phyloP scores from a whole-genome alignment of 805 yeast genomes.

The Kodamaea laetipori region DNA sequence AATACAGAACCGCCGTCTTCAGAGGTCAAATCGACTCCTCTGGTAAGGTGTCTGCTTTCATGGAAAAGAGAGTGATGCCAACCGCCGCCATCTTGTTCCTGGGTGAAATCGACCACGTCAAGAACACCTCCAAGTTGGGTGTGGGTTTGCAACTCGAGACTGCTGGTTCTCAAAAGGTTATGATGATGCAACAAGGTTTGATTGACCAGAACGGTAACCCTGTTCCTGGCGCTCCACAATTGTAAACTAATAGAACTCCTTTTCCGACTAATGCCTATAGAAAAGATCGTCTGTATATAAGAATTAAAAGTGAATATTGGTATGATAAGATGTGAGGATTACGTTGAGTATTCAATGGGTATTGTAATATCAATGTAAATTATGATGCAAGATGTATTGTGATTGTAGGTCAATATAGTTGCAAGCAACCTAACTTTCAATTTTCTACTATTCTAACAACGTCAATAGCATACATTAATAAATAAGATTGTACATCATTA shows the following conservation, averaged over 20 bases:
- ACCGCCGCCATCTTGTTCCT: conserved; percentile 84
- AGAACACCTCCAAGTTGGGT: conserved; percentile 75
- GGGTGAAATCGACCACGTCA: conserved; percentile 88
- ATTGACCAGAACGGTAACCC: conserved; percentile 85
- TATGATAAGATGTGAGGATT: too few relatives aligned
- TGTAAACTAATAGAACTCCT: conserved; percentile 23
- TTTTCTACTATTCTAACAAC: too few relatives aligned
- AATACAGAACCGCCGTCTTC: conserved; percentile 93
- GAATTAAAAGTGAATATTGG: conserved; percentile 7
- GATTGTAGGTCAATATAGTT: too few relatives aligned
- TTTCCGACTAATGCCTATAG: conserved; percentile 3
- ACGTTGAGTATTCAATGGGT: too few relatives aligned
- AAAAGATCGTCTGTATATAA: conserved; percentile 11
- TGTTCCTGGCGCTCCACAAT: conserved; percentile 73
- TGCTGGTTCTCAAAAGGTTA: conserved; percentile 89
- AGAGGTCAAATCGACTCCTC: conserved; percentile 91
- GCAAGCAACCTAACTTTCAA: too few relatives aligned
- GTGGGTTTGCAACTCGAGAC: conserved; percentile 95
- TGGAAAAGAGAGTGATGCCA: conserved; percentile 93
- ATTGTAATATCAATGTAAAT: too few relatives aligned
- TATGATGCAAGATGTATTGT: too few relatives aligned
- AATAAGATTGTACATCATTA: too few relatives aligned
- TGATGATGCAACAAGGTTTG: conserved; percentile 88
- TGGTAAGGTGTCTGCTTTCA: conserved; percentile 87
- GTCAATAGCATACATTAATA: too few relatives aligned